Base-by-base conservation (phyloP, 139 green algal genomes). In the Micractinium conductrix region DNA sequence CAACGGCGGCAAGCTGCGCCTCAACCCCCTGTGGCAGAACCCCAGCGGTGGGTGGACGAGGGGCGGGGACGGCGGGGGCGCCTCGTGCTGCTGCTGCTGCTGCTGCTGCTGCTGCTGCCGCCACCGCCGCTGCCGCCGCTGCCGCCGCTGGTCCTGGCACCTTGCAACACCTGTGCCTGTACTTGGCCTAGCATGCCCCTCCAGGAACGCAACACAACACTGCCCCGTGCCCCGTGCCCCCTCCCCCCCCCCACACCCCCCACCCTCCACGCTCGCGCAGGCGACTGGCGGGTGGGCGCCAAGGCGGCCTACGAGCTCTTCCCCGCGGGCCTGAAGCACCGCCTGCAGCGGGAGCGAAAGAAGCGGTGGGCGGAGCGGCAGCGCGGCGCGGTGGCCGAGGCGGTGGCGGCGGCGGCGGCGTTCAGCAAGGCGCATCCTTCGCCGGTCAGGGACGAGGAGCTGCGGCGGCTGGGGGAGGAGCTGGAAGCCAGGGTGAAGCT, bases 1-100 rank as follows among this genome's bases (percentile, higher is more conserved):
- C 2, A 88, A 87, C 70, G 96, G 92, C 65, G 86, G 80, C 19
- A 88, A 74, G 24, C 87, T 98, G 63, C 68, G 22, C 7, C 9
- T 95, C 4, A 96, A 98, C 88, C 86, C 92, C 6, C 82, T 38
- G 2, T 99, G 96, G 96, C 67, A 35, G 9, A 99, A 98, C 86
- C 96, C 96, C 65, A 91, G 89, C 35, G 87, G 90, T 90, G 42
- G 0, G 30, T 45, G 37, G 35, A n/a, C n/a, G n/a, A n/a, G n/a
- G n/a, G n/a, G n/a, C n/a, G n/a, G n/a, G n/a, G n/a, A n/a, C n/a
- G n/a, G n/a, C n/a, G n/a, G n/a, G n/a, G n/a, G n/a, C n/a, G n/a
- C n/a, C n/a, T n/a, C n/a, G n/a, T n/a, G n/a, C n/a, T n/a, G n/a
- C n/a, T n/a, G n/a, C n/a, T n/a, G n/a, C n/a, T n/a, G n/a, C n/a